phyloP scores from a whole-genome alignment of 768 basidiomycete genomes.

The Dioszegia aurantiaca region DNA sequence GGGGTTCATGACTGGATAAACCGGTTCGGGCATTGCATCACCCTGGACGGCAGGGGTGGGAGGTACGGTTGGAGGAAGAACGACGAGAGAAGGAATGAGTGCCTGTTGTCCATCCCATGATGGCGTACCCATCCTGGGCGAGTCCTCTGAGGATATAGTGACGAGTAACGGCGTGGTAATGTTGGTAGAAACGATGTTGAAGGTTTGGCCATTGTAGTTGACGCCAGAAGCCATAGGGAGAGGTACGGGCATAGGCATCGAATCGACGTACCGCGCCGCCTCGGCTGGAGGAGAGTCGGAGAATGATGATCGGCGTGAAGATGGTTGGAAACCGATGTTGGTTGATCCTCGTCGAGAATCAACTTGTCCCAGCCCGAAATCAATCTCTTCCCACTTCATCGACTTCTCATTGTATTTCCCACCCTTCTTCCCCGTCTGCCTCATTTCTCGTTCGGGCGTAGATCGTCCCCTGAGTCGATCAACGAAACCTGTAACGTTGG shows the following conservation, averaged over 20 bases:
- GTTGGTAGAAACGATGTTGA: not conserved
- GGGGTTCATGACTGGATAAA: conserved; percentile 29
- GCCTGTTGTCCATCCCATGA: conserved; percentile 24
- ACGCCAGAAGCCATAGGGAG: conserved; percentile 14
- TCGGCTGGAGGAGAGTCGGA: conserved; percentile 17
- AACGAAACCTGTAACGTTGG: conserved; percentile 21
- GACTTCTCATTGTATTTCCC: conserved; percentile 21
- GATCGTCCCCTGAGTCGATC: conserved; percentile 21
- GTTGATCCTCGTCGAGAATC: conserved; percentile 24
- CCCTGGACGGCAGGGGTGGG: conserved; percentile 28
- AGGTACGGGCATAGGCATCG: conserved; percentile 12
- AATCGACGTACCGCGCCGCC: not conserved
- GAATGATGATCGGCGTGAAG: conserved; percentile 24
- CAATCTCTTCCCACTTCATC: conserved; percentile 52
- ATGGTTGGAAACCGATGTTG: conserved; percentile 1
- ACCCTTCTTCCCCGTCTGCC: conserved; percentile 15
- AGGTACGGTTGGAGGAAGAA: conserved; percentile 41
- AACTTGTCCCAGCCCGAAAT: conserved; percentile 50
- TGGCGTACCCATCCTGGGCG: conserved; percentile 31
- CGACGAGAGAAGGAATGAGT: conserved; percentile 31
- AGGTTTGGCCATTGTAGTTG: conserved; percentile 4
- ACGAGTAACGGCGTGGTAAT: conserved; percentile 4
- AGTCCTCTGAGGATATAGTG: conserved; percentile 18
- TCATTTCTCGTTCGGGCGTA: conserved; percentile 26
- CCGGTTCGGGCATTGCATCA: conserved; percentile 2